phyloP scores from a whole-genome alignment of 169 alveolate genomes.

The Eimeria maxima region DNA sequence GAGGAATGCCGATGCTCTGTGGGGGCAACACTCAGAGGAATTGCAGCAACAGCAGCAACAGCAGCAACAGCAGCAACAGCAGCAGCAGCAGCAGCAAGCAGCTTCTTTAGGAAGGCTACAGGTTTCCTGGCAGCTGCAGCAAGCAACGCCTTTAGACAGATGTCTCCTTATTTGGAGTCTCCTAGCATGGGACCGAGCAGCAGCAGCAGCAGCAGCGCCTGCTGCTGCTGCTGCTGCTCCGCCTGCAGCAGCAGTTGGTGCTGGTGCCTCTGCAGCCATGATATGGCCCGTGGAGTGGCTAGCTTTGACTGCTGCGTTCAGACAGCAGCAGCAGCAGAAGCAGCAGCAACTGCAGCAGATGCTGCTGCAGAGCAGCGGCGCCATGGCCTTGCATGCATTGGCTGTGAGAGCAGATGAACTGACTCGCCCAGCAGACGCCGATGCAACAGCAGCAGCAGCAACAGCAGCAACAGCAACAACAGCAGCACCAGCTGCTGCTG shows the following conservation, averaged over 20 bases:
- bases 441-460: not conserved
- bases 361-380: constrained; percentile 66
- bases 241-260: not conserved
- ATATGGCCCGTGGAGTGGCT: constrained; percentile 33
- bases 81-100: not conserved
- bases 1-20: constrained; percentile 1
- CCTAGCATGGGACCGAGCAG: constrained; percentile 6
- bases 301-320: not conserved
- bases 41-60: not conserved
- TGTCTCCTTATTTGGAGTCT: constrained; percentile 51
- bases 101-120: not conserved
- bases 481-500: constrained; percentile 38
- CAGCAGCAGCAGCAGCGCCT: not conserved
- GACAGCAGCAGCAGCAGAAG: no score
- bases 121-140: constrained; percentile 36
- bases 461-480: not conserved
- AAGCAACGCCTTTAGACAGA: constrained; percentile 17
- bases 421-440: not conserved
- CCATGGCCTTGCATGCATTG: constrained; percentile 38
- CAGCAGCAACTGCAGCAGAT: not conserved
- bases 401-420: not conserved
- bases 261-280: not conserved
- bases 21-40: not conserved
- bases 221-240: constrained; percentile 7
- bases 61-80: not conserved